Evolutionary conservation across 2,329 filamentous ascomycete genomes (phyloP).

Genomic region (Cercospora berteroae): DNA sequence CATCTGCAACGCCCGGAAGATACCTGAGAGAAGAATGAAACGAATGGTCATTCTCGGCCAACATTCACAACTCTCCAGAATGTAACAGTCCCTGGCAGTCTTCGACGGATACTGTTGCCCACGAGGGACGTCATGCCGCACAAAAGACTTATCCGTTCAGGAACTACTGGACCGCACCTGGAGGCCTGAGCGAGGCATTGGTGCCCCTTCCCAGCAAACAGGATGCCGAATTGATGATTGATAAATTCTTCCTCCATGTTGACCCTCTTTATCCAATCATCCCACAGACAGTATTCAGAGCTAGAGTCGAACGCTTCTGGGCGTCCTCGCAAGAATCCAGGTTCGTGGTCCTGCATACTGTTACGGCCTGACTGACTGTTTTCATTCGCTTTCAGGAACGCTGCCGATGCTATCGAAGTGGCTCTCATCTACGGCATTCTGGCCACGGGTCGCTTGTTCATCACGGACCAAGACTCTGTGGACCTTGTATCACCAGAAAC

Average conservation of each 20-base stretch:
- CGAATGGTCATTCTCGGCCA: not conserved
- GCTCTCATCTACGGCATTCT: not conserved
- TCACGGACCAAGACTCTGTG: not conserved
- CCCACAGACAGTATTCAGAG: not conserved
- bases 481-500: not conserved
- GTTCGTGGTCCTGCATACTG: not conserved
- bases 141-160: not conserved
- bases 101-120: not conserved
- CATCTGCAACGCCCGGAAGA: not conserved
- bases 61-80: not conserved
- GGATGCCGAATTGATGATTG: constrained; percentile 7
- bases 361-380: not conserved
- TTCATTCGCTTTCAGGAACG: not conserved
- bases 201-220: constrained; percentile 5
- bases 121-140: not conserved
- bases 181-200: constrained; percentile 11
- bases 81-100: not conserved
- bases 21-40: not conserved
- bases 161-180: constrained; percentile 14
- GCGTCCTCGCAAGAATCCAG: not conserved
- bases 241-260: constrained; percentile 11
- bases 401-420: not conserved
- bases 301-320: not conserved
- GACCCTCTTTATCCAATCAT: constrained; percentile 15
- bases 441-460: not conserved